phyloP scores from a whole-genome alignment of 805 yeast species.

The Metschnikowia cerradonensis region DNA sequence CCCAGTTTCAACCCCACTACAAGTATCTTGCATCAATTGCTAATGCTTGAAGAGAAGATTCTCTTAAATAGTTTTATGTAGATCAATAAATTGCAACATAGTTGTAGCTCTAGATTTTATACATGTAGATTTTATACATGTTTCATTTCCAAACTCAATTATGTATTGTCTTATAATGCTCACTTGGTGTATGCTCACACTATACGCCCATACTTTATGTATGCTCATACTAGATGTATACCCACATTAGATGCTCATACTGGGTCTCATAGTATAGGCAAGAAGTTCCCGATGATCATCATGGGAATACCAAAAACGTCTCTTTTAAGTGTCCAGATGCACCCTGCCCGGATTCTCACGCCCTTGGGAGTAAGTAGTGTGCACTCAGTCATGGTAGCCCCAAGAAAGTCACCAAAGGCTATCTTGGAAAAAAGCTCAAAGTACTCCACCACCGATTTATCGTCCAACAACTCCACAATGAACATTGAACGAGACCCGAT shows the following conservation, averaged over 20 bases:
- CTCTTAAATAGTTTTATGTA: no score
- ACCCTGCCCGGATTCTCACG: slow-evolving; percentile 65
- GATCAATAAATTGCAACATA: no score
- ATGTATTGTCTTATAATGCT: no score
- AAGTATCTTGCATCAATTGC: no score
- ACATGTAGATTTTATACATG: no score
- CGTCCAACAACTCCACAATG: slow-evolving; percentile 82
- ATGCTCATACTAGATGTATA: no score
- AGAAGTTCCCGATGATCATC: slow-evolving; percentile 92
- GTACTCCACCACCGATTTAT: slow-evolving; percentile 78
- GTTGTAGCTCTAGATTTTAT: no score
- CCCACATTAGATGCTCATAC: no score
- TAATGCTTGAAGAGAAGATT: no score
- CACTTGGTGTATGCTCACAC: no score
- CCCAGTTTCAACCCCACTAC: not conserved
- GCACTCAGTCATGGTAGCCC: slow-evolving; percentile 83
- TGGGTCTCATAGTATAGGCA: slow-evolving; percentile 56
- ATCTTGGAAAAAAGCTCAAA: slow-evolving; percentile 79
- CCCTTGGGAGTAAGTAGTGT: slow-evolving; percentile 62
- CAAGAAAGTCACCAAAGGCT: slow-evolving; percentile 87
- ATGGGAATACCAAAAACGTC: slow-evolving; percentile 96
- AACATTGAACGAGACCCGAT: slow-evolving; percentile 61
- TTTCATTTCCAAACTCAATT: no score
- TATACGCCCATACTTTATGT: no score
- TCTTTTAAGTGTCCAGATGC: slow-evolving; percentile 89